A percentile compares a stretch with the other conserved stretches of the same genome.
Conservation (phyloP, 176 grass and related monocot genomes). For the Pharus latifolius region DNA sequence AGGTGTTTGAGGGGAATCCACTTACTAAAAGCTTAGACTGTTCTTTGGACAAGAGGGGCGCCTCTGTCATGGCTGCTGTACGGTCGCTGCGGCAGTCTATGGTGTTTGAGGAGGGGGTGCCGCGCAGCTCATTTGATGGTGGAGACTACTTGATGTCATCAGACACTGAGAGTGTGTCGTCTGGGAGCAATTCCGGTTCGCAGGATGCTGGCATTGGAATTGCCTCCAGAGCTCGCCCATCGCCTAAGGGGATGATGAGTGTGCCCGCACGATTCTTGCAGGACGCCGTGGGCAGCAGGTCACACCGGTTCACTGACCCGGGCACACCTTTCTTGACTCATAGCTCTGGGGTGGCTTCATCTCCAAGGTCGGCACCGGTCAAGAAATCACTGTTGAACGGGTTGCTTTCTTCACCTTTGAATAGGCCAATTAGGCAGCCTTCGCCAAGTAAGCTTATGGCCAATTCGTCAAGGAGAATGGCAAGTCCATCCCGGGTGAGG, state of each 20-base stretch:
- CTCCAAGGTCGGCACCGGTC: constrained; percentile 36
- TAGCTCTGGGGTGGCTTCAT: constrained; percentile 12
- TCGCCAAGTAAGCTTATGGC: constrained; percentile 43
- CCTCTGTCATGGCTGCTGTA: constrained; percentile 49
- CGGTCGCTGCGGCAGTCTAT: constrained; percentile 67
- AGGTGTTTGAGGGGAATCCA: constrained; percentile 41
- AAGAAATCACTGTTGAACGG: constrained; percentile 54
- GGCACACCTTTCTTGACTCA: constrained; percentile 25
- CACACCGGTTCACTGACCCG: constrained; percentile 33
- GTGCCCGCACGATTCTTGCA: constrained; percentile 59
- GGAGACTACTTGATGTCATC: constrained; percentile 57
- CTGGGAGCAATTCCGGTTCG: constrained; percentile 71
- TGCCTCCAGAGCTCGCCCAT: constrained; percentile 6
- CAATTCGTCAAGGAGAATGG: constrained; percentile 39
- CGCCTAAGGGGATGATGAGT: constrained; percentile 38
- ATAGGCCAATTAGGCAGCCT: constrained; percentile 34
- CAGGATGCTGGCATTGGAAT: constrained; percentile 33
- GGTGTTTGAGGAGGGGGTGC: constrained; percentile 40
- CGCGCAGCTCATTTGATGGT: constrained; percentile 38
- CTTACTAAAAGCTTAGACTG: constrained; percentile 83
- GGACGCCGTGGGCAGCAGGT: constrained; percentile 36
- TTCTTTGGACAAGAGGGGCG: constrained; percentile 51
- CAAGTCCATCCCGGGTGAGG: constrained; percentile 49
- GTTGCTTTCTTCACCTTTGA: constrained; percentile 32
- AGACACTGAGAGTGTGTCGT: constrained; percentile 76